Conservation (phyloP, 2,329 filamentous ascomycete genomes). For the Lanzia echinophila region DNA sequence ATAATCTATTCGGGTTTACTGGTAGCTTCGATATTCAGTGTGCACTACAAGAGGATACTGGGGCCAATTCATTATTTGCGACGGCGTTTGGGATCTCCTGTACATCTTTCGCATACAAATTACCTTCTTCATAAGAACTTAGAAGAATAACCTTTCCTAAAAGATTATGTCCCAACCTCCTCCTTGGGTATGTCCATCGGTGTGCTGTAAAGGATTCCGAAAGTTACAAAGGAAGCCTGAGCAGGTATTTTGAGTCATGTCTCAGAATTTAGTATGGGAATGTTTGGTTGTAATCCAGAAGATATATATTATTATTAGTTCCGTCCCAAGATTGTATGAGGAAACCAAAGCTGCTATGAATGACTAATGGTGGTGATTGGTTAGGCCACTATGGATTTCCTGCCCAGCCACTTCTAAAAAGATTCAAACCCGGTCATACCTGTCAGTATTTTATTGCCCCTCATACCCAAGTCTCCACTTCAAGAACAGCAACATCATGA, state of each 20-base stretch:
- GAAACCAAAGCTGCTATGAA: background rate
- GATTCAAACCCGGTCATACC: too few species aligned
- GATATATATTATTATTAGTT: too few species aligned
- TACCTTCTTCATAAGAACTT: conserved; percentile 11
- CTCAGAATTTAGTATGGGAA: background rate
- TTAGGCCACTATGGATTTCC: too few species aligned
- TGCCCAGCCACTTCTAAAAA: too few species aligned
- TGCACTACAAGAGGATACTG: conserved; percentile 15
- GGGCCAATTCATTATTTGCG: conserved; percentile 12
- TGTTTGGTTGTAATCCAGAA: background rate
- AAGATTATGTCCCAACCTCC: background rate
- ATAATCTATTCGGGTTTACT: conserved; percentile 24
- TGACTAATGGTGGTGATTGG: background rate
- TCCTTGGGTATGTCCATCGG: background rate
- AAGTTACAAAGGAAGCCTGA: background rate
- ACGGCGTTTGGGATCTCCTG: conserved; percentile 26
- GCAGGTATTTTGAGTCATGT: background rate
- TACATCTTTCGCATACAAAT: conserved; percentile 20
- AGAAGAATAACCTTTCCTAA: conserved; percentile 10
- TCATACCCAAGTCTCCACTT: too few species aligned
- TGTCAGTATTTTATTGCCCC: too few species aligned
- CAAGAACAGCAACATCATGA: too few species aligned
- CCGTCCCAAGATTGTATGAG: too few species aligned
- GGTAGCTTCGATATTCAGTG: conserved; percentile 18
- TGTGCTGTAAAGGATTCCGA: background rate